These are phyloP conservation scores for Massarina eburnea DNA, from an alignment of 2,329 filamentous ascomycete genomes.

Conservation along the genomic window DNA sequence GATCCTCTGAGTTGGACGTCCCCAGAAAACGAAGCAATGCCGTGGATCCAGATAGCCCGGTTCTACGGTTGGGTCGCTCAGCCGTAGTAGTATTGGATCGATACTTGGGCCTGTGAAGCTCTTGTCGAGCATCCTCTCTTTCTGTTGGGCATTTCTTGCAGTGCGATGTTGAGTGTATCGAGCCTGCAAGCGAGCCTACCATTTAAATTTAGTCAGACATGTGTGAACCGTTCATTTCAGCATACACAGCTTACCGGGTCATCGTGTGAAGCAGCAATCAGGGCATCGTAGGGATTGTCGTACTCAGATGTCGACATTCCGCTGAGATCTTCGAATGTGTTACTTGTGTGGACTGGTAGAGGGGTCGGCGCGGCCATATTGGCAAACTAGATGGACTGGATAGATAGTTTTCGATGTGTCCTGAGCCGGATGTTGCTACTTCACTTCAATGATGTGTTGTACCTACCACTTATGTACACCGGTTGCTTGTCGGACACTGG, in stretches of 20 bases:
- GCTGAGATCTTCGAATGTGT: constrained; percentile 44
- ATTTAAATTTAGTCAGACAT: background rate
- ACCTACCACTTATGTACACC: no score
- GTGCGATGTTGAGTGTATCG: constrained; percentile 74
- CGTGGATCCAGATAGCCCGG: constrained; percentile 73
- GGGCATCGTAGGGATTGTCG: constrained; percentile 74
- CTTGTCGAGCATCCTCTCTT: constrained; percentile 67
- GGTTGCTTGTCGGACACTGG: no score
- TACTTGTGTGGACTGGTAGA: constrained; percentile 18
- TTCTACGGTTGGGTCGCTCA: constrained; percentile 65
- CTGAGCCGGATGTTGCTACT: no score
- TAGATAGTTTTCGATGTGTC: no score
- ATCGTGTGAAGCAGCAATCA: constrained; percentile 69
- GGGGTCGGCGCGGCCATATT: constrained; percentile 19
- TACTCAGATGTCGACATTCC: constrained; percentile 41
- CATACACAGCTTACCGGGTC: no score
- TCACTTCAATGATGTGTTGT: no score
- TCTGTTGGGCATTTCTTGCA: constrained; percentile 75
- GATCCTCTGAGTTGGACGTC: constrained; percentile 73
- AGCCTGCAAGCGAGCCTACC: constrained; percentile 66
- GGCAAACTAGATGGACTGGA: background rate
- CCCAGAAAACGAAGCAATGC: constrained; percentile 87
- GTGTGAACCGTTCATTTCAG: background rate
- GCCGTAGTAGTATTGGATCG: constrained; percentile 72
- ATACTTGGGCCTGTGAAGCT: constrained; percentile 72